Evolutionary conservation across 176 grass and related monocot genomes (phyloP), one percentile per base, ranked within the genome.

Genomic region (Aegilops sharonensis): DNA sequence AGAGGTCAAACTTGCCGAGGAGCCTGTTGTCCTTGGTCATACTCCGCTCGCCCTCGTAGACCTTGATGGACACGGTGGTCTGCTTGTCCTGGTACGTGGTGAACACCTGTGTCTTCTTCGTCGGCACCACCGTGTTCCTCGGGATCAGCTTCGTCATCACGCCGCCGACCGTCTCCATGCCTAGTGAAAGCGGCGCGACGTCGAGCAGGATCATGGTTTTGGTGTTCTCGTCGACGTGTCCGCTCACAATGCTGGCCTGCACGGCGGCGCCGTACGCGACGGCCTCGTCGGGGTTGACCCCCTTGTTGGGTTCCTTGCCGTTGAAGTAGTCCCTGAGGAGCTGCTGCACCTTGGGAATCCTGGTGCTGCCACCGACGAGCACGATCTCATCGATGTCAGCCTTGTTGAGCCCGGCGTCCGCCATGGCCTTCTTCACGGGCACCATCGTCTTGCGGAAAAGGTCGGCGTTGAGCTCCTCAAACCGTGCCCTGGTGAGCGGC

Each of bases 391-490:
- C 21, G 69, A 72, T 72, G 37, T 72, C 69, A 7, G 69, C 5
- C 37, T 72, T 72, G 37, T 0, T 72, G 21, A 72, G 69, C 69
- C 69, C 37, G 6, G 69, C 69, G 21, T 72, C 69, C 2, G 70
- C 0, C 70, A 73, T 73, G 37, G 39, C 70, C 70, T 73, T 73
- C 70, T 73, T 73, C 70, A 73, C 37, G 2, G 70, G 70, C 70
- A 73, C 70, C 70, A 73, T 73, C 11, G 70, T 73, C 70, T 73
- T 73, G 21, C 37, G 39, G 70, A 73, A 73, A n/a, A 73, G 70
- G 70, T 73, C 70, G 70, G 14, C 14, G 70, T 73, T 73, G 37
- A 73, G 70, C 70, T 73, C 70, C 70, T 73, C 70, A 21, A 73
- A 45, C 35, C 70, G 70, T 23, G 70, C 70, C 39, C 70, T 73